These are phyloP conservation scores for Hypholoma fasciculare DNA, from an alignment of 768 basidiomycete species.

Conservation along the genomic window DNA sequence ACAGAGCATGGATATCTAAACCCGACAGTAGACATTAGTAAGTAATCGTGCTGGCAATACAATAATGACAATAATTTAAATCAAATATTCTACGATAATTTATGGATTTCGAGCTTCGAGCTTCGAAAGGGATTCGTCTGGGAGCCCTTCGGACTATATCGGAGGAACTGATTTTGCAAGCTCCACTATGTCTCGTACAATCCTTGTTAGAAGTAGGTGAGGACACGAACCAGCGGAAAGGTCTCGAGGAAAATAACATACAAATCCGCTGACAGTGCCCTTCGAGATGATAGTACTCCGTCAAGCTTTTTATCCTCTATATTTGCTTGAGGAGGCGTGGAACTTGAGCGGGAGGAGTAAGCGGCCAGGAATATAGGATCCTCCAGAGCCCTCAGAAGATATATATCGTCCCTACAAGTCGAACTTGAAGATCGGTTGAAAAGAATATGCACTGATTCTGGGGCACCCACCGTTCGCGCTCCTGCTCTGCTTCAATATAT, in stretches of 20 bases:
- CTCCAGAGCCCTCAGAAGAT: constrained; percentile 12
- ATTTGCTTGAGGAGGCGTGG: neutral
- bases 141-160: neutral
- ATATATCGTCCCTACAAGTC: constrained; percentile 10
- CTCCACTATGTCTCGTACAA: neutral
- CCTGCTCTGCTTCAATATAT: neutral
- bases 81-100: too few species aligned
- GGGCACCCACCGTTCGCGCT: neutral
- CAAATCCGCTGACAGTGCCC: neutral
- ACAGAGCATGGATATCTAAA: too few species aligned
- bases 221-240: neutral
- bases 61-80: too few species aligned
- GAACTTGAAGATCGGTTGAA: neutral
- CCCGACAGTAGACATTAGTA: too few species aligned
- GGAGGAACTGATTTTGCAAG: neutral
- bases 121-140: too few species aligned
- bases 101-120: too few species aligned
- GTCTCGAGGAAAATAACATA: neutral
- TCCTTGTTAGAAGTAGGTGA: neutral
- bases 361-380: constrained; percentile 13
- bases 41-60: too few species aligned
- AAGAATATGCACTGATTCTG: neutral
- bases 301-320: neutral
- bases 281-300: neutral
- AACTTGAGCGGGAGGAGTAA: neutral